Conservation (phyloP, 2,329 filamentous ascomycete species). For the Trichoderma atroviride region DNA sequence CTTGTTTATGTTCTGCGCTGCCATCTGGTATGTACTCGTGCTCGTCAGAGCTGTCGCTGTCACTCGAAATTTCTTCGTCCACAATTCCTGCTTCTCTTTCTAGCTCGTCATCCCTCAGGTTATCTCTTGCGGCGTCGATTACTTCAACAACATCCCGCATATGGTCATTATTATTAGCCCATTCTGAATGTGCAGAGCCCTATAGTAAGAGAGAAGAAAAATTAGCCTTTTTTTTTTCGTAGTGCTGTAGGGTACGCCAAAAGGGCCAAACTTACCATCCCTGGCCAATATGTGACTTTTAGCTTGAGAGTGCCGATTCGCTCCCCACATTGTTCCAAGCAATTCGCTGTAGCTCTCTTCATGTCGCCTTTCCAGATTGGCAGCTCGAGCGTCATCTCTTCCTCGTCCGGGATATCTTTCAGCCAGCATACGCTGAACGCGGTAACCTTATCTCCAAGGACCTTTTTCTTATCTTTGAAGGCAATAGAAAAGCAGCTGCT, state of each 20-base stretch:
- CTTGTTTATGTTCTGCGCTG: slow-evolving; percentile 46
- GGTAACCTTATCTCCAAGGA: slow-evolving; percentile 38
- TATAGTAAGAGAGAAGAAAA: slow-evolving; percentile 21
- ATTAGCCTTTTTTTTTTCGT: background rate
- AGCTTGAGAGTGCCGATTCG: slow-evolving; percentile 50
- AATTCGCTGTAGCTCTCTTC: slow-evolving; percentile 51
- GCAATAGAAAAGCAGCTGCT: slow-evolving; percentile 57
- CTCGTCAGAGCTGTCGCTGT: slow-evolving; percentile 37
- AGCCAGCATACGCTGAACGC: slow-evolving; percentile 70
- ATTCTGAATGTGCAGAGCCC: slow-evolving; percentile 43
- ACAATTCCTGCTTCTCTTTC: slow-evolving; percentile 43
- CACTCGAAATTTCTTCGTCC: slow-evolving; percentile 38
- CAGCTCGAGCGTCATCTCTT: slow-evolving; percentile 60
- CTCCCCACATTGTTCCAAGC: slow-evolving; percentile 49
- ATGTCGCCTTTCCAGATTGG: slow-evolving; percentile 66
- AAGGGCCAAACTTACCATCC: slow-evolving; percentile 37
- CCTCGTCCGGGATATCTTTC: slow-evolving; percentile 69
- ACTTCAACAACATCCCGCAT: slow-evolving; percentile 50
- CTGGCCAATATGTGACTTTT: slow-evolving; percentile 41
- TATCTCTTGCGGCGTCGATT: slow-evolving; percentile 47
- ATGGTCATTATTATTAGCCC: slow-evolving; percentile 41
- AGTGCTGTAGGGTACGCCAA: background rate
- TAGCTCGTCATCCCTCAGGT: slow-evolving; percentile 36
- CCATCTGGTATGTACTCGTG: slow-evolving; percentile 43
- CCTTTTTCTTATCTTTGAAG: slow-evolving; percentile 44